These are phyloP conservation scores for Hanseniaspora sp. DNA, from an alignment of 1,139 yeast species.

Conservation along the genomic window DNA sequence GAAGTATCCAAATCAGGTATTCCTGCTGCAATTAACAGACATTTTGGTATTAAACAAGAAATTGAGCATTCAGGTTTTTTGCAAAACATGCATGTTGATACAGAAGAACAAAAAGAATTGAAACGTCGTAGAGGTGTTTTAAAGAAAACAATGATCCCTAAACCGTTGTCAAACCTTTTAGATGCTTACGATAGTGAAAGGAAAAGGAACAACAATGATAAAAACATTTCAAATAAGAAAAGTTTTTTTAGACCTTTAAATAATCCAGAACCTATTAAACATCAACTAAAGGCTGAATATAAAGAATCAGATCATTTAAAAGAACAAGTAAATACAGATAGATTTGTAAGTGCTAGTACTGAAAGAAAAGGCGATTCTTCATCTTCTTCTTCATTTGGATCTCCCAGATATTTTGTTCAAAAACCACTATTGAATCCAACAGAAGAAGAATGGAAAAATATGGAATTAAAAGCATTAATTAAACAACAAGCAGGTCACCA, in stretches of 20 bases:
- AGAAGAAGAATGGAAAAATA: constrained; percentile 29
- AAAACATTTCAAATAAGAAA: neutral
- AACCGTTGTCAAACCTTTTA: constrained; percentile 39
- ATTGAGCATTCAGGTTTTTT: constrained; percentile 27
- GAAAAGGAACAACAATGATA: constrained; percentile 7
- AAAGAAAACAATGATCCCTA: constrained; percentile 40
- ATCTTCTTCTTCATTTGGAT: constrained; percentile 8
- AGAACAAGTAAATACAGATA: neutral
- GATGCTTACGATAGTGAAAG: constrained; percentile 23
- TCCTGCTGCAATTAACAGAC: constrained; percentile 46
- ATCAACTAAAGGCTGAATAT: neutral
- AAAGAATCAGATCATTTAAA: constrained; percentile 11
- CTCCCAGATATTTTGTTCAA: constrained; percentile 24
- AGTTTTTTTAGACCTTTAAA: neutral
- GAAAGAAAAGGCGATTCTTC: neutral
- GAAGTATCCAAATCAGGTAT: constrained; percentile 29
- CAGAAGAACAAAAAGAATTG: constrained; percentile 40
- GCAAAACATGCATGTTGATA: constrained; percentile 31
- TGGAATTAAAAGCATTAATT: constrained; percentile 28
- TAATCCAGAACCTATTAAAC: neutral
- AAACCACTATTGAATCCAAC: constrained; percentile 26
- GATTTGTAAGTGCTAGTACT: constrained; percentile 4
- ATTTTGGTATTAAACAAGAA: constrained; percentile 29
- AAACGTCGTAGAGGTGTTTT: constrained; percentile 37
- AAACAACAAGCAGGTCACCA: constrained; percentile 30